Percentiles rank a stretch among this genome's conserved stretches.
phyloP scores from a whole-genome alignment of 2,329 filamentous ascomycete species.

The Xenoacremonium recifei region DNA sequence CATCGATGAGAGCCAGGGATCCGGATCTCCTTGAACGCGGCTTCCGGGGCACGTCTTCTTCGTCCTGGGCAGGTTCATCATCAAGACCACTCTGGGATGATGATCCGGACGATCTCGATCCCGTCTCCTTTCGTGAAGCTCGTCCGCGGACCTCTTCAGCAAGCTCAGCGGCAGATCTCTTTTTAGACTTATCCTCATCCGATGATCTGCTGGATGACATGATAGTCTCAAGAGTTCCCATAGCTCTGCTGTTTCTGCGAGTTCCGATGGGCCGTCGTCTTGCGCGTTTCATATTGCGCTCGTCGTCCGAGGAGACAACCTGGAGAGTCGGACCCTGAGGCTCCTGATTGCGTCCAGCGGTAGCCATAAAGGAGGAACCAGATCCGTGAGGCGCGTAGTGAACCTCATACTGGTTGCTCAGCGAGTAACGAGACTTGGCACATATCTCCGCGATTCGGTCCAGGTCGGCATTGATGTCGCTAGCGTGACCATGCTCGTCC shows the following conservation, averaged over 20 bases:
- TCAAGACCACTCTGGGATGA: conserved; percentile 30
- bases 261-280: conserved; percentile 40
- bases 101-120: conserved; percentile 28
- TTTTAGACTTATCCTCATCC: conserved; percentile 60
- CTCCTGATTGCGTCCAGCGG: conserved; percentile 29
- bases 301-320: conserved; percentile 56
- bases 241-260: conserved; percentile 52
- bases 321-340: conserved; percentile 54
- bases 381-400: conserved; percentile 63
- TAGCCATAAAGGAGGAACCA: conserved; percentile 46
- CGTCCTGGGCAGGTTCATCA: conserved; percentile 20
- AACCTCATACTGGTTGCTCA: conserved; percentile 67
- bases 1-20: conserved; percentile 38
- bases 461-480: conserved; percentile 55
- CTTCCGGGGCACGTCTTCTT: conserved; percentile 14
- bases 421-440: conserved; percentile 61
- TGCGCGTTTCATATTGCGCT: conserved; percentile 39
- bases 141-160: conserved; percentile 54
- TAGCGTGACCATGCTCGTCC: conserved; percentile 39
- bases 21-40: conserved; percentile 27
- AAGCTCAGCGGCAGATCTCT: conserved; percentile 57
- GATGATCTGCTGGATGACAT: conserved; percentile 66
- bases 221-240: conserved; percentile 64
- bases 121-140: conserved; percentile 37
- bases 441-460: conserved; percentile 68